Evolutionary conservation across 1,284 basidiomycete genomes (phyloP), one percentile per base, ranked within the genome.

Genomic region (Wallemia mellicola): DNA sequence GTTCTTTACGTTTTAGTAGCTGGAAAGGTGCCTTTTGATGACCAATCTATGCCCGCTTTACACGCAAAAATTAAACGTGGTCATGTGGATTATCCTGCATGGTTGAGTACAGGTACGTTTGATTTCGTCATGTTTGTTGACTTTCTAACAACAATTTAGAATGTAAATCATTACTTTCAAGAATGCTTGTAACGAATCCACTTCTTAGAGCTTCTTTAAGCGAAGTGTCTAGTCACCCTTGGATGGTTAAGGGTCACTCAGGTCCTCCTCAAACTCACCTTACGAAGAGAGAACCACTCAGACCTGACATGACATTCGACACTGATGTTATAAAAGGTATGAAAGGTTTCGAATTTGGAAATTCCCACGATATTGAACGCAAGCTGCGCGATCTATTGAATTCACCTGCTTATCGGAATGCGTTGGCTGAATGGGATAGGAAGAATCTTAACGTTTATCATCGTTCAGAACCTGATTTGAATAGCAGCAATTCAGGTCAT

Each of bases 51-150:
- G 92, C 94, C 92, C 1, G 92, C 91, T 0, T 73, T 98, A 58
- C 94, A 98, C 68, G 92, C 92, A 48, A 98, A 98, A 74, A 98
- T 99, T 73, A 99, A 98, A 71, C 79, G 89, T 1, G 92, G 94
- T 0, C 73, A 91, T 55, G 91, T 95, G 57, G 92, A 98, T 68
- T 98, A 98, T 68, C 92, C 92, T 0, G 83, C 86, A 9, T 98
- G 92, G 92, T 75, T 98, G 22, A 91, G 85, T 66, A 79, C 83
- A 65, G 86, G 86, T 86, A 67, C 65, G 80, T 69, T 59, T 3
- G 54, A 27, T 32, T 61, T 57, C 58, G 60, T 54, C 5, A 2
- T 57, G 48, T 22, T 28, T 60, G 28, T 3, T n/a, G 14, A 17
- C 38, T 11, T 22, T 22, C 38, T 17, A 25, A 22, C 19, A 11